Conservation (phyloP, 2,329 filamentous ascomycete genomes). For the Grosmannia clavigera region DNA sequence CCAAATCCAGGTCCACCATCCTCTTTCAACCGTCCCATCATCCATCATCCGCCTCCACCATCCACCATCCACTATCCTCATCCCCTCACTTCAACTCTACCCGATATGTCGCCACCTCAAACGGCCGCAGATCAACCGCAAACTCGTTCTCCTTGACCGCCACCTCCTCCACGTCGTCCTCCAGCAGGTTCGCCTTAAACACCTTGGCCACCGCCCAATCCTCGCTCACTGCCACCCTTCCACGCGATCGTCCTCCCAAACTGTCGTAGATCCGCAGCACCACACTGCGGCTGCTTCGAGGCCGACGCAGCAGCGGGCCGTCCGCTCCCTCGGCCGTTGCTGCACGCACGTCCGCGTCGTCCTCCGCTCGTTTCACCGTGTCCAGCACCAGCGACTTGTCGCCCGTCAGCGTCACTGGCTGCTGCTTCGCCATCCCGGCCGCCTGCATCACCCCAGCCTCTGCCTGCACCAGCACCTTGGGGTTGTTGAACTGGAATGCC, state of each 20-base stretch:
- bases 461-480: conserved; percentile 25
- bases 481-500: conserved; percentile 56
- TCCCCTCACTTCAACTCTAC: conserved; percentile 9
- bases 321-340: conserved; percentile 27
- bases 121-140: conserved; percentile 57
- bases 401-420: conserved; percentile 55
- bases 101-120: conserved; percentile 70
- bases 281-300: conserved; percentile 62
- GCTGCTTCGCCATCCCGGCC: conserved; percentile 22
- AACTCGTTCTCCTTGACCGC: conserved; percentile 31
- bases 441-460: conserved; percentile 10
- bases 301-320: conserved; percentile 30
- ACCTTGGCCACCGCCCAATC: conserved; percentile 61
- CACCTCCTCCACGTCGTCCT: conserved; percentile 68
- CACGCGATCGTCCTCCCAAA: conserved; percentile 68
- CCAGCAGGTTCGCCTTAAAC: conserved; percentile 74
- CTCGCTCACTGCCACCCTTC: conserved; percentile 43
- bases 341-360: conserved; percentile 60
- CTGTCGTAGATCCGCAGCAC: conserved; percentile 81
- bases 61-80: no score
- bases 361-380: conserved; percentile 84
- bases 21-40: no score
- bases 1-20: no score
- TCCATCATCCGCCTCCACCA: no score
- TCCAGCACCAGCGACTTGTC: conserved; percentile 65